Base-by-base conservation (phyloP, 768 basidiomycete species). In the Trametes cinnabarina region DNA sequence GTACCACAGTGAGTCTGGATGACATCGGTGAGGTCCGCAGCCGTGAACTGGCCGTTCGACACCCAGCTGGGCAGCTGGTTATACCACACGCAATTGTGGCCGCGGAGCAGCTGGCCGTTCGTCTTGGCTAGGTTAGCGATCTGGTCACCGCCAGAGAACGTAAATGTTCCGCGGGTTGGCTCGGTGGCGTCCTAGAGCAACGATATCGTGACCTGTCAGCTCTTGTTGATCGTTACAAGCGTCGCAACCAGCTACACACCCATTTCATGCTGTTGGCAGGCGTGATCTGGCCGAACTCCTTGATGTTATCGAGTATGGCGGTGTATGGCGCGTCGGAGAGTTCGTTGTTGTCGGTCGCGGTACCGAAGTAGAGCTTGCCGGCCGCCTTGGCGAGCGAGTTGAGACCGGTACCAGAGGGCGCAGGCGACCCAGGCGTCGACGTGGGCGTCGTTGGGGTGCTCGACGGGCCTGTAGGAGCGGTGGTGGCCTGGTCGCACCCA, bases 211-310 rank as follows among this genome's bases (percentile, higher is more conserved):
- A 32, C 30, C 30, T 32, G 30, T 32, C 30, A 32, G 30, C 30
- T 0, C 12, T 32, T n/a, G n/a, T 32, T 12, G 30, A 7, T 19
- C n/a, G 22, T 41, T 32, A 42, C 7, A 14, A 10, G 4, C 17
- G 37, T 34, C 17, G 14, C 20, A 25, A 40, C 17, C 11, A 15
- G 0, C 6, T 32, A 55, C 70, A 34, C 58, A 79, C 81, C 81
- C 81, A 83, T 77, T 83, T 83, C 81, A 82, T 81, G 58, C 74
- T 76, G 63, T 82, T 82, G 19, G 71, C 80, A 23, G 81, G 73
- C 0, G 81, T 82, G 57, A 82, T 68, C 63, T 79, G 79, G 12
- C 71, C 71, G 62, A 81, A 82, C 57, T 76, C 69, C 15, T 51
- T 66, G 35, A 61, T 73, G 64, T 80, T 72, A 55, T 71, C 65